Percentiles rank a stretch among this genome's conserved stretches.
Conservation (phyloP, 2,329 filamentous ascomycete species). For the Falciphora oryzae region DNA sequence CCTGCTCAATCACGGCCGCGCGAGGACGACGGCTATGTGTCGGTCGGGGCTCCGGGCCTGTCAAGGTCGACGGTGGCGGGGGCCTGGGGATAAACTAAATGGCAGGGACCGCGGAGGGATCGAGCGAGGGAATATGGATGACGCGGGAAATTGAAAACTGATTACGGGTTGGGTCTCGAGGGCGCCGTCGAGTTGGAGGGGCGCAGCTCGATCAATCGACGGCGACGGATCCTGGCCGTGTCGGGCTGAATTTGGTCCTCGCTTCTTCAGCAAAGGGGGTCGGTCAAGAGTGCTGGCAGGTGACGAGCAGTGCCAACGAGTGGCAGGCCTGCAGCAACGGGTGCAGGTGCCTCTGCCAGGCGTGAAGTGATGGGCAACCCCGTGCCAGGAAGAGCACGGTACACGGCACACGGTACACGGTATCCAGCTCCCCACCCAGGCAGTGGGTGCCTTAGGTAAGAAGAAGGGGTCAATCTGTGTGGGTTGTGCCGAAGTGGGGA, state of each 20-base stretch:
- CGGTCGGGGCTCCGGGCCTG: background rate
- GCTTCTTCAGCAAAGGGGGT: slow-evolving; percentile 1
- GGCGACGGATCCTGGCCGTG: slow-evolving; percentile 1
- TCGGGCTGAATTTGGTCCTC: slow-evolving; percentile 7
- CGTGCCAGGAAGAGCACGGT: background rate
- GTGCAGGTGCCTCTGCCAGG: background rate
- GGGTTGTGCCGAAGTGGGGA: background rate
- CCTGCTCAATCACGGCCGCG: background rate
- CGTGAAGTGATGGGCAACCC: background rate
- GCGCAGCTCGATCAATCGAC: slow-evolving; percentile 1
- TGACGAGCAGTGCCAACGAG: slow-evolving; percentile 10
- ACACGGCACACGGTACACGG: too few relatives aligned
- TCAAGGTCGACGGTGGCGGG: slow-evolving; percentile 1
- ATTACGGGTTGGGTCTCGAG: slow-evolving; percentile 7
- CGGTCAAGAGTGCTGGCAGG: slow-evolving; percentile 7
- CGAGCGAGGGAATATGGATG: background rate
- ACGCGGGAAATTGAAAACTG: background rate
- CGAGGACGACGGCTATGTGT: background rate
- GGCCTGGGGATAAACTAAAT: background rate
- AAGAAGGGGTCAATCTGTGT: background rate
- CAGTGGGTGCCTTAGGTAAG: slow-evolving; percentile 1
- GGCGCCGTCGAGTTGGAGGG: slow-evolving; percentile 6
- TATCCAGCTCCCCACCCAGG: too few relatives aligned
- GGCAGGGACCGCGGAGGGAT: background rate
- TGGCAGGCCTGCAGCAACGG: slow-evolving; percentile 2